These are phyloP conservation scores for Quercus cerris DNA, from an alignment of 306 rosid species.

Conservation along the genomic window DNA sequence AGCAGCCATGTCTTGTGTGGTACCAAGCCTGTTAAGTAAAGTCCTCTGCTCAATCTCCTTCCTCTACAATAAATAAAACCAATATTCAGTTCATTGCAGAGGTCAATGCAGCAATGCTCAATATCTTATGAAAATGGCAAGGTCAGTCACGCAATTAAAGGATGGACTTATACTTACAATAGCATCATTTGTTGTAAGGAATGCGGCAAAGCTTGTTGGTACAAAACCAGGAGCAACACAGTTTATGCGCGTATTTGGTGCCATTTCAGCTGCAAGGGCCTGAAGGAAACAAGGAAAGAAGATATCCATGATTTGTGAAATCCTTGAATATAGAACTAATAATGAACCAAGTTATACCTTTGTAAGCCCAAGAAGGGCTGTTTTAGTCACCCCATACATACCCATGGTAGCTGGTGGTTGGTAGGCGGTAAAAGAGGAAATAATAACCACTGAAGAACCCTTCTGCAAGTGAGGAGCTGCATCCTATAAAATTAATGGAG, in stretches of 20 bases:
- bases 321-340: slow-evolving; percentile 2
- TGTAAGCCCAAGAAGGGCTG: slow-evolving; percentile 90
- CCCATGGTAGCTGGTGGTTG: slow-evolving; percentile 74
- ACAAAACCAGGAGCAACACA: slow-evolving; percentile 97
- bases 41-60: slow-evolving; percentile 53
- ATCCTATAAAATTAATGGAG: slow-evolving; percentile 47
- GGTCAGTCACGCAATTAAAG: background rate
- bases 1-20: slow-evolving; percentile 88
- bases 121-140: background rate
- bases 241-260: slow-evolving; percentile 79
- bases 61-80: slow-evolving; percentile 46
- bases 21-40: slow-evolving; percentile 78
- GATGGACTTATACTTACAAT: slow-evolving; percentile 39
- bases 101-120: background rate
- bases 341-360: slow-evolving; percentile 46
- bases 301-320: background rate
- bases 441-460: slow-evolving; percentile 79
- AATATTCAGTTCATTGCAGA: background rate
- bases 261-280: slow-evolving; percentile 91
- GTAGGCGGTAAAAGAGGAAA: slow-evolving; percentile 81
- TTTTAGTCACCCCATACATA: slow-evolving; percentile 98
- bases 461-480: slow-evolving; percentile 68
- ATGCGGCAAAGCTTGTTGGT: slow-evolving; percentile 82
- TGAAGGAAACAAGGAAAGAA: slow-evolving; percentile 18
- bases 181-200: slow-evolving; percentile 38